phyloP scores from a whole-genome alignment of 2,329 filamentous ascomycete genomes.

The Pseudodiploospora longispora region DNA sequence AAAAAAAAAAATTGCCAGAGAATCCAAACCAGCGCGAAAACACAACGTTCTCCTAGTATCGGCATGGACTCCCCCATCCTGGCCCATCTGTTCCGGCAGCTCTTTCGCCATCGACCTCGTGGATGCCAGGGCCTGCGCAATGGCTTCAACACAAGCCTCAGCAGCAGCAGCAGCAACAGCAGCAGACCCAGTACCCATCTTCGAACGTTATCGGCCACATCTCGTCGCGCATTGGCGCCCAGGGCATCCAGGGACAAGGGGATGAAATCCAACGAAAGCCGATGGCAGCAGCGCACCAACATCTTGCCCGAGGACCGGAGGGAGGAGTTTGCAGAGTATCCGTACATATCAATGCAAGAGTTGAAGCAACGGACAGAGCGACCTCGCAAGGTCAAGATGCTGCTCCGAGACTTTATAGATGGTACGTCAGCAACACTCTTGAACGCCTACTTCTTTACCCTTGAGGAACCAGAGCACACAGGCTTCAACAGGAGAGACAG shows the following conservation, averaged over 20 bases:
- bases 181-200: slow-evolving; percentile 2
- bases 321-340: slow-evolving; percentile 74
- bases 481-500: slow-evolving; percentile 3
- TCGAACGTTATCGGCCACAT: not conserved
- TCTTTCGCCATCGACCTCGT: slow-evolving; percentile 58
- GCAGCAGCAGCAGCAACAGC: not conserved
- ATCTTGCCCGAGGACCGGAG: slow-evolving; percentile 68
- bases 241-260: slow-evolving; percentile 28
- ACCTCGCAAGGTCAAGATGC: slow-evolving; percentile 87
- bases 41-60: not conserved
- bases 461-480: not conserved
- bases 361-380: slow-evolving; percentile 65
- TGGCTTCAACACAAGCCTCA: slow-evolving; percentile 9
- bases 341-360: slow-evolving; percentile 75
- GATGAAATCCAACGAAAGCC: slow-evolving; percentile 50
- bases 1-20: too few relatives aligned
- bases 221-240: slow-evolving; percentile 19
- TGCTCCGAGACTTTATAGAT: slow-evolving; percentile 95
- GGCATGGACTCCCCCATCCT: slow-evolving; percentile 76
- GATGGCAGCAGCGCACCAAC: slow-evolving; percentile 80
- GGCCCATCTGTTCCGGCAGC: slow-evolving; percentile 71
- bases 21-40: too few relatives aligned
- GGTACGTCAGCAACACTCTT: slow-evolving; percentile 37
- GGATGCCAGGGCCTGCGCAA: slow-evolving; percentile 24
- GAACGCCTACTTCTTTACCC: slow-evolving; percentile 16